phyloP scores from a whole-genome alignment of 148 eudicot genomes.

The Rhododendron williamsianum region DNA sequence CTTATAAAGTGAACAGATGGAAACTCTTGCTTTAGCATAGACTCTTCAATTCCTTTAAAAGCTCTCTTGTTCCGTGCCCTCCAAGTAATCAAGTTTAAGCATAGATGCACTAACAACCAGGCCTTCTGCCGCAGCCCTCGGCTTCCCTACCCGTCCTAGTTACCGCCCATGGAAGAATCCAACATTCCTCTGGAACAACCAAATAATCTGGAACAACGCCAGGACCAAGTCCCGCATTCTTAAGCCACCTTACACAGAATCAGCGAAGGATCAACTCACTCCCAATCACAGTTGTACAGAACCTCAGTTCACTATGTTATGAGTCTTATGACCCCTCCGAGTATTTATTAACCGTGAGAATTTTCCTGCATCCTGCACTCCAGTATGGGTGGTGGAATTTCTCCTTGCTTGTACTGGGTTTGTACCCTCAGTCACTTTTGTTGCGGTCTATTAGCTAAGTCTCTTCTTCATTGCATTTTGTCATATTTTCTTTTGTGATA shows the following conservation, averaged over 20 bases:
- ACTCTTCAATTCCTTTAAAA: neutral
- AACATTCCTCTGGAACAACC: neutral
- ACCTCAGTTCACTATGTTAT: neutral
- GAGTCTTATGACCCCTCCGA: neutral
- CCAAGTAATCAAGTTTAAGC: neutral
- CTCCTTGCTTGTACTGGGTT: conserved; percentile 4
- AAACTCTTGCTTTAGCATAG: neutral
- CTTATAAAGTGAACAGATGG: neutral
- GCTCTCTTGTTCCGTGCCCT: neutral
- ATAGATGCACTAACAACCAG: neutral
- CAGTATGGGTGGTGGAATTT: neutral
- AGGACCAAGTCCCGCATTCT: neutral
- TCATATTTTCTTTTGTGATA: neutral
- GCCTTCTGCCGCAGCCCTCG: neutral
- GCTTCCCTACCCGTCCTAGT: neutral
- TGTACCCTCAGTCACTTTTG: neutral
- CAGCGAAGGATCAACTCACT: neutral
- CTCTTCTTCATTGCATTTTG: neutral
- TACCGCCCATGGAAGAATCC: neutral
- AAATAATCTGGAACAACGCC: neutral
- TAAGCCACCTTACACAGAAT: neutral
- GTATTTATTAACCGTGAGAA: neutral
- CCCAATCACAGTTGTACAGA: neutral
- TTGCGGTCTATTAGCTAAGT: neutral
- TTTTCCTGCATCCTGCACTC: neutral